Evolutionary conservation across 371 early-diverging fungal species (phyloP).

Genomic region (Mucor ambiguus): DNA sequence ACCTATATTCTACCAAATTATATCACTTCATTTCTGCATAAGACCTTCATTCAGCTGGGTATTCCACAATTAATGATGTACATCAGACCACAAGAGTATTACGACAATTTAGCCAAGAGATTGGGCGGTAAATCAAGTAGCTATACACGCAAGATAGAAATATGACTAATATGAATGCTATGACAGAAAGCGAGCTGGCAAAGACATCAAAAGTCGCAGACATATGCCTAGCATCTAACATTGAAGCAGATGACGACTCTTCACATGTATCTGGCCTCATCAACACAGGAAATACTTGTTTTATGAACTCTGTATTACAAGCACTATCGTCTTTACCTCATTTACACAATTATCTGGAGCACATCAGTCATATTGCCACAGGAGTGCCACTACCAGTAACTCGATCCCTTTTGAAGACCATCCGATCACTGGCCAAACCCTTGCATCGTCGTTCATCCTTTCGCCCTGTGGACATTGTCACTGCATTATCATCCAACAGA

Average conservation of each 20-base stretch:
- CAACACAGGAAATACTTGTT: conserved; percentile 91
- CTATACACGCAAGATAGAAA: background rate
- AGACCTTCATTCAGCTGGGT: conserved; percentile 8
- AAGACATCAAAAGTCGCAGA: conserved; percentile 12
- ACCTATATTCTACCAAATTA: conserved; percentile 16
- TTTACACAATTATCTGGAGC: conserved; percentile 38
- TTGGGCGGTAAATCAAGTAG: conserved; percentile 18
- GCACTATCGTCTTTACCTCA: conserved; percentile 55
- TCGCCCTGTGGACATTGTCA: conserved; percentile 40
- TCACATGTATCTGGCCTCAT: conserved; percentile 62
- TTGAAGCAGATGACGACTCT: conserved; percentile 14
- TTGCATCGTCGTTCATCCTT: conserved; percentile 30
- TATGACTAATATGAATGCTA: background rate
- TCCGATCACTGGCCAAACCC: conserved; percentile 36
- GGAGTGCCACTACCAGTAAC: conserved; percentile 37
- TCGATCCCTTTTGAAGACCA: conserved; percentile 35
- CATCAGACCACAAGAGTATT: conserved; percentile 26
- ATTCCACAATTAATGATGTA: conserved; percentile 23
- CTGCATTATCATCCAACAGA: conserved; percentile 36
- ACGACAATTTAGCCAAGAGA: conserved; percentile 18
- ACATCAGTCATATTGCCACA: conserved; percentile 18
- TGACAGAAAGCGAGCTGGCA: conserved; percentile 21
- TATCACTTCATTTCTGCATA: conserved; percentile 14
- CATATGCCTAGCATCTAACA: conserved; percentile 19
- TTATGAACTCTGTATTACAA: conserved; percentile 88